Evolutionary conservation across 768 basidiomycete species (phyloP), one percentile per base, ranked within the genome.

Genomic region (Mycena galopus): DNA sequence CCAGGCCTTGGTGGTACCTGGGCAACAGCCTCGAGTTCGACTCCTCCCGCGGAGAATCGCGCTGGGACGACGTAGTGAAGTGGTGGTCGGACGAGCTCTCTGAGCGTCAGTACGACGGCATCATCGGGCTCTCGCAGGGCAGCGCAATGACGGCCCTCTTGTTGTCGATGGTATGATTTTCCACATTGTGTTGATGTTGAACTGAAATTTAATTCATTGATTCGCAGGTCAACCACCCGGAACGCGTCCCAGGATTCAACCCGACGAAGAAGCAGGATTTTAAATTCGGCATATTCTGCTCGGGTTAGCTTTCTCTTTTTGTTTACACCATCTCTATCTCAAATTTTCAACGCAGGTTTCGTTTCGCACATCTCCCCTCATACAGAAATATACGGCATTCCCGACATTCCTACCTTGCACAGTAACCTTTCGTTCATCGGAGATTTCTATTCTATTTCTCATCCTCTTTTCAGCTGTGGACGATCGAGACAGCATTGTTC

Each of bases 51-150:
- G n/a, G n/a, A n/a, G n/a, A n/a, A n/a, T 19, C 23, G 16, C 60
- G 70, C n/a, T 76, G 75, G 69, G 51, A 65, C 29, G 60, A 62
- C 19, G 73, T 74, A 7, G 73, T 76, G 27, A 56, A 66, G 53
- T 78, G 75, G 77, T 78, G 77, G 77, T 75, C 73, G 16, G 64
- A 62, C 21, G 77, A 78, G 61, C 67, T 78, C 33, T 78, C 77
- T 56, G 64, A 51, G 29, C 74, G 58, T 35, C 68, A 73, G 53
- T 78, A 78, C 57, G 77, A 78, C 35, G 77, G 77, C 17, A 50
- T 78, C 53, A 78, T 78, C 42, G 77, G 77, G 5, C 67, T 78
- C 0, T 78, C 75, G n/a, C 77, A 78, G 57, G 77, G 77, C 1
- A 76, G 75, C 27, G 77, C 77, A 10, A 78, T 78, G 77, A 60